phyloP scores from a whole-genome alignment of 345 rosid genomes.

The Rubroshorea leprosula region DNA sequence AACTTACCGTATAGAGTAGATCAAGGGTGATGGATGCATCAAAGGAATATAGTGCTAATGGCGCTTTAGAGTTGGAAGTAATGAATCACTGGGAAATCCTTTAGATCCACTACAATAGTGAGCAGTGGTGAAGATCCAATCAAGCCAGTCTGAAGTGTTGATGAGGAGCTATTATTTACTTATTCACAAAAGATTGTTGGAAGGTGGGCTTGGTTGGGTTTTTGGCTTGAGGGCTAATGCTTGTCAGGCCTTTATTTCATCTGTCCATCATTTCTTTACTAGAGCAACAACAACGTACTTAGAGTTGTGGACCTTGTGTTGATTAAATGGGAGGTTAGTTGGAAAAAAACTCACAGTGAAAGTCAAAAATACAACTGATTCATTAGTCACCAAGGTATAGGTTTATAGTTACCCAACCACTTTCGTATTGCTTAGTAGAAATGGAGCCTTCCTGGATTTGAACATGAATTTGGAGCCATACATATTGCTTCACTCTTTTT shows the following conservation, averaged over 20 bases:
- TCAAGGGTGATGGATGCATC: background rate
- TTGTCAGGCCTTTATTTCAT: too few relatives aligned
- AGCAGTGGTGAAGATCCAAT: background rate
- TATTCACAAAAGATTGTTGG: background rate
- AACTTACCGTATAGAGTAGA: background rate
- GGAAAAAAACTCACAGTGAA: background rate
- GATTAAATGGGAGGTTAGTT: background rate
- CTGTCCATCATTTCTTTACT: background rate
- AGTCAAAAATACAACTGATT: background rate
- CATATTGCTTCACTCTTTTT: background rate
- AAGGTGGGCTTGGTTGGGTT: constrained; percentile 1
- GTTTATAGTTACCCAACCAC: background rate
- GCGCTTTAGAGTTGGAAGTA: background rate
- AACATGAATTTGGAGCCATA: constrained; percentile 1
- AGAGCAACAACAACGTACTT: too few relatives aligned
- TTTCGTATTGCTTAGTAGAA: background rate
- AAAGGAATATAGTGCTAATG: background rate
- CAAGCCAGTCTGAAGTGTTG: constrained; percentile 3
- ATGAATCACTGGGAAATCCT: background rate
- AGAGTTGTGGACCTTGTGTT: background rate
- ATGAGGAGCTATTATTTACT: background rate
- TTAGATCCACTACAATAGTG: background rate
- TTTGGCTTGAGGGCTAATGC: too few relatives aligned
- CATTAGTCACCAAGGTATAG: background rate
- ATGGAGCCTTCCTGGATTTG: constrained; percentile 1